These are phyloP conservation scores for Stramenopiles sp. DNA, from an alignment of 352 stramenopile genomes.

Conservation along the genomic window DNA sequence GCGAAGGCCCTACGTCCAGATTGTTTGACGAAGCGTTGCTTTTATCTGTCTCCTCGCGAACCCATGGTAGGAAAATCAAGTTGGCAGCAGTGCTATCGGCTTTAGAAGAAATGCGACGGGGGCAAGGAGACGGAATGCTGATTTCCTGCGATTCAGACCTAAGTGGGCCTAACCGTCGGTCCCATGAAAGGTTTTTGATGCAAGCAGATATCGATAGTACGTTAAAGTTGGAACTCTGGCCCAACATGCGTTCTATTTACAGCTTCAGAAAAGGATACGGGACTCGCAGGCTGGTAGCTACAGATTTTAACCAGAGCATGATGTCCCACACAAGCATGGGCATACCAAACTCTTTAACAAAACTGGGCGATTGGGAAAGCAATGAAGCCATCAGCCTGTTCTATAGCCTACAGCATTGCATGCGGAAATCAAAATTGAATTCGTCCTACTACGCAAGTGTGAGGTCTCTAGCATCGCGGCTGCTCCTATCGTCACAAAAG, in stretches of 20 bases:
- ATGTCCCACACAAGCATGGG: background rate
- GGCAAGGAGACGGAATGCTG: background rate
- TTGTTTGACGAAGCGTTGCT: background rate
- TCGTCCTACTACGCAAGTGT: background rate
- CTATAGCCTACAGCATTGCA: background rate
- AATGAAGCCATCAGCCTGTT: background rate
- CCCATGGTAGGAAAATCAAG: background rate
- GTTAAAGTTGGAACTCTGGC: background rate
- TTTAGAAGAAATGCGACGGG: background rate
- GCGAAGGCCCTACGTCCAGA: background rate
- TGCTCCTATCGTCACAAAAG: background rate
- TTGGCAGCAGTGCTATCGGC: background rate
- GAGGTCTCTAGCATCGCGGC: background rate
- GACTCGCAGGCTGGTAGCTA: background rate
- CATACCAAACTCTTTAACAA: background rate
- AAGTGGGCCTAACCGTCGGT: background rate
- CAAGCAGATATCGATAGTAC: background rate
- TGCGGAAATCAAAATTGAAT: background rate
- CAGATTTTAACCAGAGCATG: background rate
- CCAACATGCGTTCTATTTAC: background rate
- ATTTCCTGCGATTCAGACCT: background rate
- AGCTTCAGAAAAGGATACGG: constrained; percentile 2
- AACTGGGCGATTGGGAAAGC: background rate
- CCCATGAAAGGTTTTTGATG: constrained; percentile 8
- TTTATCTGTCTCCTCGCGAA: background rate